phyloP scores from a whole-genome alignment of 1,284 basidiomycete genomes.

The Ganoderma boninense region DNA sequence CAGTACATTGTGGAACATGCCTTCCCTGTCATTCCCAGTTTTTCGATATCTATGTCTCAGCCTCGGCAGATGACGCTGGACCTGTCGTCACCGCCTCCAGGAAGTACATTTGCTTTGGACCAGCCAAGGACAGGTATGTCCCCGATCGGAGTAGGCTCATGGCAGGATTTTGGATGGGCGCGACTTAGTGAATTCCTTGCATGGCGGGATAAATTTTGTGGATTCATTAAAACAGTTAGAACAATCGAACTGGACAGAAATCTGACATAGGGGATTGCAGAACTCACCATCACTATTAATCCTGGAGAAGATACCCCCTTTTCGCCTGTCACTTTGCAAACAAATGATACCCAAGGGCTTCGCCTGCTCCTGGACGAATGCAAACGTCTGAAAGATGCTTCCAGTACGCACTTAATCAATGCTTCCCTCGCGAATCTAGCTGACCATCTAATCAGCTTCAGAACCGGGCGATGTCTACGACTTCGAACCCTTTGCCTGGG shows the following conservation, averaged over 20 bases:
- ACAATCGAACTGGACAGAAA: background rate
- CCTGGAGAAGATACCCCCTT: slow-evolving; percentile 45
- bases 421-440: background rate
- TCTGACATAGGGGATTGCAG: slow-evolving; percentile 23
- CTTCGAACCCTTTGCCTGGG: slow-evolving; percentile 43
- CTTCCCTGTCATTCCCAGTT: slow-evolving; percentile 59
- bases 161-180: background rate
- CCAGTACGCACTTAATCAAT: slow-evolving; percentile 38
- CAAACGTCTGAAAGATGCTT: slow-evolving; percentile 54
- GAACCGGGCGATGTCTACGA: slow-evolving; percentile 25
- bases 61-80: slow-evolving; percentile 41
- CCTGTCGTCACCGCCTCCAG: slow-evolving; percentile 28
- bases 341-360: slow-evolving; percentile 55
- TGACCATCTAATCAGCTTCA: slow-evolving; percentile 12
- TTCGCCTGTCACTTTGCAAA: slow-evolving; percentile 51
- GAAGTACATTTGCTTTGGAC: slow-evolving; percentile 21
- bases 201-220: background rate
- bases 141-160: background rate
- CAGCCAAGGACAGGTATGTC: slow-evolving; percentile 39
- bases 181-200: background rate
- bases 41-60: slow-evolving; percentile 63
- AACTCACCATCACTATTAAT: slow-evolving; percentile 56
- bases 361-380: slow-evolving; percentile 55
- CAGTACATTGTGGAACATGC: slow-evolving; percentile 49
- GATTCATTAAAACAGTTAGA: background rate